A percentile compares a stretch with the other conserved stretches of the same genome.
Evolutionary conservation across 2,329 filamentous ascomycete genomes (phyloP).

Genomic region (Fusarium tjaetaba): DNA sequence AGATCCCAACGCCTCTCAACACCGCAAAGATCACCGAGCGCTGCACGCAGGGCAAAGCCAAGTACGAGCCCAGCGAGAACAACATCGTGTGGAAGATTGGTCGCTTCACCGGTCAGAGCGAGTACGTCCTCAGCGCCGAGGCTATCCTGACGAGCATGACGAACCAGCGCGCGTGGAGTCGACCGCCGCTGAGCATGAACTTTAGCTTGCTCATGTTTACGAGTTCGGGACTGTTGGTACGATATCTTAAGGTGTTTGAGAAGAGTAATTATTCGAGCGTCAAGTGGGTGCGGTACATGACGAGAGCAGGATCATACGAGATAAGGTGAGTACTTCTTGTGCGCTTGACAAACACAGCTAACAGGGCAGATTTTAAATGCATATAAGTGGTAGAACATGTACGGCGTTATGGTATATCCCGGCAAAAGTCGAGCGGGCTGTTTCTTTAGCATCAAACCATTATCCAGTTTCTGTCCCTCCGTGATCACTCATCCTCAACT

Average conservation of each 20-base stretch:
- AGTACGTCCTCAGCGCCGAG: constrained; percentile 94
- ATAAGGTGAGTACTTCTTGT: constrained; percentile 70
- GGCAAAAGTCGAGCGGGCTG: constrained; percentile 45
- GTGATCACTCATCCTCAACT: constrained; percentile 40
- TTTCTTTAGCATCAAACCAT: constrained; percentile 39
- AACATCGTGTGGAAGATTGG: constrained; percentile 99
- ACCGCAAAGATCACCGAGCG: constrained; percentile 93
- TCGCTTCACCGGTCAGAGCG: constrained; percentile 96
- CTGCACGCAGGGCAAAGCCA: constrained; percentile 94
- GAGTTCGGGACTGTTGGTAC: constrained; percentile 87
- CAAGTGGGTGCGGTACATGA: constrained; percentile 99
- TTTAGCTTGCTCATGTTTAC: constrained; percentile 99
- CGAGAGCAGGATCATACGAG: constrained; percentile 95
- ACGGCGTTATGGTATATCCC: constrained; percentile 47
- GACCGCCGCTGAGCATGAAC: constrained; percentile 89
- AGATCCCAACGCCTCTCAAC: constrained; percentile 95
- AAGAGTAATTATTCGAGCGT: constrained; percentile 99
- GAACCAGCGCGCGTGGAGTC: constrained; percentile 95
- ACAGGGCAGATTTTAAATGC: constrained; percentile 49
- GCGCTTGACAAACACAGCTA: constrained; percentile 8
- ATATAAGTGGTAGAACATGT: constrained; percentile 42
- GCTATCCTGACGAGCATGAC: constrained; percentile 96
- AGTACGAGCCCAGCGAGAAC: constrained; percentile 98
- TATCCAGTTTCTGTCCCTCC: constrained; percentile 12
- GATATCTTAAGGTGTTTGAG: constrained; percentile 98